Evolutionary conservation across 495 filamentous ascomycete genomes (phyloP), one percentile per base, ranked within the genome.

Genomic region (Aspergillus coremiiformis): DNA sequence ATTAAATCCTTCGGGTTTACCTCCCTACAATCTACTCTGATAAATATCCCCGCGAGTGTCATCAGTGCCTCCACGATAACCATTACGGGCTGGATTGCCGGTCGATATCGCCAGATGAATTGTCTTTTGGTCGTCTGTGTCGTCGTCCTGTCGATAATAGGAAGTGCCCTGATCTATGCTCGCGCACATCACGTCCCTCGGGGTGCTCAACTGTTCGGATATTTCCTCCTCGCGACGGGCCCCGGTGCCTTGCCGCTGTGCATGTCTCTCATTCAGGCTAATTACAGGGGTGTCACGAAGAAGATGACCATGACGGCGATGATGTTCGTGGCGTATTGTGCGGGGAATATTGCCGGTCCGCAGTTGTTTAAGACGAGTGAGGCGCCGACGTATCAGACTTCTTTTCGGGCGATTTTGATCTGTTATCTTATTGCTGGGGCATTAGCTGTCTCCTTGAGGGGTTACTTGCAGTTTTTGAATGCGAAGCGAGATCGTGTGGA

Each of bases 211-310:
- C 70, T 85, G 9, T 74, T 74, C 7, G 80, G 77, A 1, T 84
- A 79, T 60, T 85, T 83, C 53, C 59, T 84, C 0, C 73, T 78
- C 0, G 72, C 79, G 39, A 73, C 76, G 4, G 66, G 66, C 1
- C 71, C 82, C 0, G 77, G 77, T 4, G 76, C 76, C 5, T 77
- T 85, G 61, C 81, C 83, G 0, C 72, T 79, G 11, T 55, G 79
- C 0, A 68, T 84, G 48, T 76, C 76, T 0, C 63, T 83, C 1
- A 76, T 83, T 11, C 72, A 73, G 3, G 76, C 74, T 6, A 84
- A 86, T 52, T 78, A 84, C 17, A 78, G 79, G 1, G 83, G 83
- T 12, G 84, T 83, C 58, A 84, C 83, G 3, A 86, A 86, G 65
- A 85, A 85, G 55, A 74, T 74, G 51, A 70, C 73, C 0, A 63